A percentile compares a stretch with the other conserved stretches of the same genome.
Conservation (phyloP, 1,284 basidiomycete species). For the Irpex rosettiformis region DNA sequence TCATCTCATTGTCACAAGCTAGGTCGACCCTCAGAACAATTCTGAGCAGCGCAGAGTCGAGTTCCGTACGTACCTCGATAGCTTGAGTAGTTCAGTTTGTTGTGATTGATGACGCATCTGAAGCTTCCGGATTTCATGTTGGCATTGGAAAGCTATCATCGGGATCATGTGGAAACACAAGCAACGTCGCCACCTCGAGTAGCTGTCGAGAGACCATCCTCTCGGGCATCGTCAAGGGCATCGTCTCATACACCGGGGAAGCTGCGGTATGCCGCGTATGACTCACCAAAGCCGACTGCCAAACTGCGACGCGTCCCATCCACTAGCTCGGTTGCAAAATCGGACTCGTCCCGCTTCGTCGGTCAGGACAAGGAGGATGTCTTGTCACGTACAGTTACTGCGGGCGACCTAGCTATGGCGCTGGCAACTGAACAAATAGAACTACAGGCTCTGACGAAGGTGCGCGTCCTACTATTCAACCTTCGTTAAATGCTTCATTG, state of each 20-base stretch:
- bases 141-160: constrained; percentile 39
- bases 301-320: constrained; percentile 36
- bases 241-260: constrained; percentile 34
- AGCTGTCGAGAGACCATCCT: constrained; percentile 27
- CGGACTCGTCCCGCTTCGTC: constrained; percentile 27
- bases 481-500: neutral
- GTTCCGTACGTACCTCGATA: constrained; percentile 41
- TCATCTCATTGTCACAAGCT: constrained; percentile 45
- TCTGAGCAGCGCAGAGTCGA: constrained; percentile 41
- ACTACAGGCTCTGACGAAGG: constrained; percentile 31
- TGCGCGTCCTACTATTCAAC: constrained; percentile 14
- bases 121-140: constrained; percentile 69
- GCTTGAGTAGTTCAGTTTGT: neutral
- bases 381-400: constrained; percentile 42
- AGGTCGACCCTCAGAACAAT: constrained; percentile 42
- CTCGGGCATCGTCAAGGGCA: constrained; percentile 22
- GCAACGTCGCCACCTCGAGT: constrained; percentile 13
- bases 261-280: constrained; percentile 71
- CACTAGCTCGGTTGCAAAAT: constrained; percentile 26
- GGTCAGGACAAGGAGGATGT: constrained; percentile 26
- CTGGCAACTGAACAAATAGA: constrained; percentile 42
- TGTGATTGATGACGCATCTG: neutral
- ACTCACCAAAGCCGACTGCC: constrained; percentile 46
- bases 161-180: neutral
- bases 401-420: constrained; percentile 58